Evolutionary conservation across 305 asterid species (phyloP), one percentile per base, ranked within the genome.

Genomic region (Fraxinus xanthoxyloides): DNA sequence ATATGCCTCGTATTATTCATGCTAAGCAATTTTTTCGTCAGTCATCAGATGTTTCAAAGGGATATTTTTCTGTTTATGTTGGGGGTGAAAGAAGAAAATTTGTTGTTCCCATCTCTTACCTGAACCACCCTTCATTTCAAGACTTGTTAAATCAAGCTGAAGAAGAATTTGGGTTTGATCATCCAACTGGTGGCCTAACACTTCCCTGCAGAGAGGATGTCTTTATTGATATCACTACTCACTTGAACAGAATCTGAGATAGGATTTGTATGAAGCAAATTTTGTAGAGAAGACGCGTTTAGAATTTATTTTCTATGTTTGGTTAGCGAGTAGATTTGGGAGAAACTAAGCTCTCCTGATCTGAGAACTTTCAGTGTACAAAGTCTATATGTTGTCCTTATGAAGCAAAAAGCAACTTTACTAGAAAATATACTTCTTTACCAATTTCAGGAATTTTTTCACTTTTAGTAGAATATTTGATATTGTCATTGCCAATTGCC

Each of bases 81-180:
- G 87, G 87, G 69, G 35, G 9, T 26, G 75, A 80, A 61, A 85
- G 78, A 80, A 81, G 23, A n/a, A 82, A 84, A 59, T 86, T 76
- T 43, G 81, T 80, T 0, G 63, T 87, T 83, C 90, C 87, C 7
- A 15, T 86, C 40, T 81, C 86, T 21, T 85, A 80, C 78, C 69
- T 89, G 83, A 84, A 70, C 19, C 75, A 80, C 12, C 78, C 87
- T 56, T 82, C 76, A 19, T 89, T 90, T 69, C 90, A 87, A 79
- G 85, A 84, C 24, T 65, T 87, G 69, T 61, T 88, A 1, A 69
- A 54, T 48, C 78, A 35, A 51, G 61, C 82, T 21, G 85, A 75
- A 28, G 88, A 89, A 74, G 92, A 67, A 59, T 88, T 81, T 7
- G 90, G 92, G 67, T 89, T 77, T 76, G 4, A 69, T 80, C 90